phyloP scores from a whole-genome alignment of 1,139 yeast genomes.

The Nakaseomyces sp. region DNA sequence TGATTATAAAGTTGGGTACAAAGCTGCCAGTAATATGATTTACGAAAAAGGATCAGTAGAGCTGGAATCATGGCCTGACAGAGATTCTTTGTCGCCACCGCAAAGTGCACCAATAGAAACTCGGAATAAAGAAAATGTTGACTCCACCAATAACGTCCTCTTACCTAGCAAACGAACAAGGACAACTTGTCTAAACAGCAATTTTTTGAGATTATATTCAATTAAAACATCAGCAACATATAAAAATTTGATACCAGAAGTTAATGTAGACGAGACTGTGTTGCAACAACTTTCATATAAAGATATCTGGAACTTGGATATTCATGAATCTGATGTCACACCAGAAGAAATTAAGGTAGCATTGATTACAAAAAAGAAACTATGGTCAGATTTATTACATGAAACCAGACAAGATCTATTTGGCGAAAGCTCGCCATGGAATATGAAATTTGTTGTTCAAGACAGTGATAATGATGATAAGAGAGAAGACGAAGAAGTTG shows the following conservation, averaged over 20 bases:
- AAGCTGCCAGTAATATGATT: constrained; percentile 8
- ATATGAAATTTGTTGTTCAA: constrained; percentile 16
- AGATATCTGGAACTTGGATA: constrained; percentile 21
- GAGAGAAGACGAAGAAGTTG: constrained; percentile 3
- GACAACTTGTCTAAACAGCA: constrained; percentile 23
- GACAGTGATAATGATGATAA: not conserved
- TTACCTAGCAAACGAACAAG: constrained; percentile 22
- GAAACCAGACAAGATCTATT: constrained; percentile 23
- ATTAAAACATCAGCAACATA: constrained; percentile 21
- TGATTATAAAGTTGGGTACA: not conserved
- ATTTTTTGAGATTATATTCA: constrained; percentile 27
- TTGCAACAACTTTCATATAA: constrained; percentile 18
- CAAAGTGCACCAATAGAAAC: not conserved
- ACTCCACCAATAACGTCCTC: constrained; percentile 7
- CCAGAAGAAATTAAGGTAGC: constrained; percentile 25
- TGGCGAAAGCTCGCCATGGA: constrained; percentile 25
- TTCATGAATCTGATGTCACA: constrained; percentile 17
- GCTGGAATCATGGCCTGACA: constrained; percentile 26
- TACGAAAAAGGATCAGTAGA: constrained; percentile 18
- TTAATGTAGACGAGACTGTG: constrained; percentile 26
- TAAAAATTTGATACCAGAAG: constrained; percentile 23
- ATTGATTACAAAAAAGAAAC: constrained; percentile 26
- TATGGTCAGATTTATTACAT: constrained; percentile 27
- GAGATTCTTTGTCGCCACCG: constrained; percentile 1
- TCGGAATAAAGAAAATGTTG: not conserved